Conservation (phyloP, 73 alveolate genomes). For the Tetrahymena malaccensis region DNA sequence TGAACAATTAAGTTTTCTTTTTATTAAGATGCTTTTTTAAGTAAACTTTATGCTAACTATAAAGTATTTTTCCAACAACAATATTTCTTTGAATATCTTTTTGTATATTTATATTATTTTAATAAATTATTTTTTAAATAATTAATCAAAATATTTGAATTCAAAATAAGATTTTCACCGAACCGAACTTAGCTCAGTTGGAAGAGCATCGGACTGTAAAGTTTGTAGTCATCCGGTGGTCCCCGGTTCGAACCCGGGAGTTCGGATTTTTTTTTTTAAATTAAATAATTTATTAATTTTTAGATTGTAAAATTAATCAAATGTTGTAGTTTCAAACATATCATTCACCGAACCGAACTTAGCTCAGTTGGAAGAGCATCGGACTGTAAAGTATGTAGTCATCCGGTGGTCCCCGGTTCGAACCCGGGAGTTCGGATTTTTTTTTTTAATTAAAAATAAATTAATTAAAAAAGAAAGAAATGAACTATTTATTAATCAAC, state of each 20-base stretch:
- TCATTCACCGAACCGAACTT: background rate
- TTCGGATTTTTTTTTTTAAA: background rate
- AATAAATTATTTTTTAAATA: too few relatives aligned
- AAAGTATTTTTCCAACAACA: too few relatives aligned
- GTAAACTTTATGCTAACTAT: too few relatives aligned
- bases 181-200: constrained; percentile 1
- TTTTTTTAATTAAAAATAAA: background rate
- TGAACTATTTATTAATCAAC: background rate
- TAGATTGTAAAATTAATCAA: too few relatives aligned
- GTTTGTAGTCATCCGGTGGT: constrained; percentile 2
- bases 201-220: constrained; percentile 1
- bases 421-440: constrained; percentile 2
- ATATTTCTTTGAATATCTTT: background rate
- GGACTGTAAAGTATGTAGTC: background rate
- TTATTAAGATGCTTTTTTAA: too few relatives aligned
- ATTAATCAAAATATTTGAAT: background rate
- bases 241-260: constrained; percentile 7
- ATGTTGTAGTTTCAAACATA: too few relatives aligned
- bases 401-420: constrained; percentile 6
- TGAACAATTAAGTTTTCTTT: background rate
- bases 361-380: constrained; percentile 2
- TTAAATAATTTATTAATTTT: too few relatives aligned
- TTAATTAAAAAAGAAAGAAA: background rate
- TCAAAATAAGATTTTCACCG: background rate
- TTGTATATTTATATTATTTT: too few relatives aligned